Base-by-base conservation (phyloP, 129 eudicot genomes). In the Helianthus annuus region DNA sequence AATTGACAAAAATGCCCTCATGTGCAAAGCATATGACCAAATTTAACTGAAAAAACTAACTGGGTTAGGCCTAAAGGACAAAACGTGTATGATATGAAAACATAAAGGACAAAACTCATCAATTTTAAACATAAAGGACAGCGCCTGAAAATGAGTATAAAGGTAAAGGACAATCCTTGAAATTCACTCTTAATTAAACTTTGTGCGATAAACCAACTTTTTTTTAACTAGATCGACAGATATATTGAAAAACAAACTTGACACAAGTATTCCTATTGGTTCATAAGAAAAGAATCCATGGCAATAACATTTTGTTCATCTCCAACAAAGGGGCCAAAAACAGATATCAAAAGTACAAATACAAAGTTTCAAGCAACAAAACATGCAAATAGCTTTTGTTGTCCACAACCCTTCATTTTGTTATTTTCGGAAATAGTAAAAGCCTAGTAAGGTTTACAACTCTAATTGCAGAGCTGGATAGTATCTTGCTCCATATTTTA, bases 391-490 rank as follows among this genome's bases (percentile, higher is more conserved):
- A 46, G 7, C n/a, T 64, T 49, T 13, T 73, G 32, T 39, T 19
- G 66, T 75, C 13, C 68, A 69, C 48, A 57, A 60, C 52, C 57
- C 76, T 64, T 49, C 66, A 17, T 57, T 38, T 51, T 71, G 70
- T 60, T 76, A 78, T 48, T 57, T 53, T 70, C 32, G 9, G 11
- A 61, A 68, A 54, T 54, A 44, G 61, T 52, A 64, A 19, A 69
- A 62, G 79, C 85, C 84, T 61, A 70, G 54, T 55, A 62, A 66
- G 65, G 75, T 54, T 71, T 67, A 67, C 79, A 73, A 62, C 70
- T 10, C 39, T 69, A 24, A 4, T 59, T 48, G 70, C 63, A 69
- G 34, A 60, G 59, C 76, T 54, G 13, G 48, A 36, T 69, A 44
- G 66, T 54, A 78, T 77, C 48, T 67, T 36, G 68, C 63, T 38